Evolutionary conservation across 2,329 filamentous ascomycete species (phyloP).

Genomic region (Sordariomycetes sp.): DNA sequence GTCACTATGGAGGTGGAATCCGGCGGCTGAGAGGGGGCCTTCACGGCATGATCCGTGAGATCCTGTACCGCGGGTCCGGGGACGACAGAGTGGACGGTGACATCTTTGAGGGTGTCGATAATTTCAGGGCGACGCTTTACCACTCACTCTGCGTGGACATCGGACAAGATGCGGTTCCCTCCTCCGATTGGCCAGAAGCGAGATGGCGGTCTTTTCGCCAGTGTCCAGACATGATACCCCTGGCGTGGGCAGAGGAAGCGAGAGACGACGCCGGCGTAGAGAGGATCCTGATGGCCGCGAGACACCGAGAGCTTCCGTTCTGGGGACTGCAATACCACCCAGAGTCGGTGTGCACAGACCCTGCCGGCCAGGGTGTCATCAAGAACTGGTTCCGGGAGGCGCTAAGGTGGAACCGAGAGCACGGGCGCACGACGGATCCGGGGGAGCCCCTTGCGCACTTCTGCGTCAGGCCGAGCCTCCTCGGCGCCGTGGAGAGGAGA

Average conservation of each 20-base stretch:
- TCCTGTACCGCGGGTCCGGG: conserved; percentile 37
- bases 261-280: conserved; percentile 24
- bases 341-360: conserved; percentile 74
- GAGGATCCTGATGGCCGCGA: conserved; percentile 63
- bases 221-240: conserved; percentile 32
- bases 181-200: conserved; percentile 18
- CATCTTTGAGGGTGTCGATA: conserved; percentile 49
- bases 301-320: conserved; percentile 56
- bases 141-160: conserved; percentile 49
- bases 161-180: conserved; percentile 27
- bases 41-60: conserved; percentile 66
- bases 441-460: background rate
- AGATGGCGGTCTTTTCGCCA: conserved; percentile 24
- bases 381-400: conserved; percentile 63
- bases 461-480: conserved; percentile 3
- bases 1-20: conserved; percentile 53
- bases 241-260: conserved; percentile 48
- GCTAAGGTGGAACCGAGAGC: conserved; percentile 38
- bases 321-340: conserved; percentile 89
- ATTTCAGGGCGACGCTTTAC: conserved; percentile 63
- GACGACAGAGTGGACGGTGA: conserved; percentile 22
- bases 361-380: conserved; percentile 49
- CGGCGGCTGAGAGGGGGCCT: conserved; percentile 56
- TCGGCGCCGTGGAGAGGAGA: background rate
- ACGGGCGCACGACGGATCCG: conserved; percentile 1